Base-by-base conservation (phyloP, 2,329 filamentous ascomycete species). In the Elsinoe ampelina region DNA sequence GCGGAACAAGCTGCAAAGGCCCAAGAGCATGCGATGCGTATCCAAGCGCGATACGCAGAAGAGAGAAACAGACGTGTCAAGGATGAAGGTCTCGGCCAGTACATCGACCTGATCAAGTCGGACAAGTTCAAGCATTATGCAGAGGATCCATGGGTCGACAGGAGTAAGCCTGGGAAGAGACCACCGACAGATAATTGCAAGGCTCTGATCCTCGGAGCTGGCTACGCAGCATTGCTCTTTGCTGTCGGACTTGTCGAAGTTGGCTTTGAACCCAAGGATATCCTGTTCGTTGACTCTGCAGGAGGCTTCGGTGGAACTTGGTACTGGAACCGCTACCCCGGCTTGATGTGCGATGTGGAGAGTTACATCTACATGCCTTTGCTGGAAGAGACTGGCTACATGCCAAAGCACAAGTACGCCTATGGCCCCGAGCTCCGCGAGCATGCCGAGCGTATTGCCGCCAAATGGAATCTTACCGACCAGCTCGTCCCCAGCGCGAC, bases 321-420 rank as follows among this genome's bases (percentile, higher is more conserved):
- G 67, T 77, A 75, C 61, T 77, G 72, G 72, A 77, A 77, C 47
- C 66, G 71, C 8, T 77, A 77, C 57, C 75, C 75, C 1, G 75
- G 76, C 2, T 60, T 75, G 3, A 68, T 66, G 60, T 84, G 81
- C 63, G 82, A 85, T 62, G 68, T 82, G 2, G 82, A 85, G 66
- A 73, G 74, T 54, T 82, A 80, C 61, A 71, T 75, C n/a, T 85
- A 84, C 62, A 67, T 84, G 67, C 80, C 81, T 2, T 66, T 82
- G 11, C 72, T 84, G 1, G 81, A 84, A 59, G 80, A 84, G 65
- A 81, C 73, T 1, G 76, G 76, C 0, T 83, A 81, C 62, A 75
- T 83, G 64, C 82, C 82, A 0, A 76, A 70, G 13, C 70, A 78
- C 42, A 72, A 73, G 41, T 80, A 78, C 60, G 67, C 73, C 0